These are phyloP conservation scores for Noccaea caerulescens DNA, from an alignment of 345 rosid genomes.

Conservation along the genomic window DNA sequence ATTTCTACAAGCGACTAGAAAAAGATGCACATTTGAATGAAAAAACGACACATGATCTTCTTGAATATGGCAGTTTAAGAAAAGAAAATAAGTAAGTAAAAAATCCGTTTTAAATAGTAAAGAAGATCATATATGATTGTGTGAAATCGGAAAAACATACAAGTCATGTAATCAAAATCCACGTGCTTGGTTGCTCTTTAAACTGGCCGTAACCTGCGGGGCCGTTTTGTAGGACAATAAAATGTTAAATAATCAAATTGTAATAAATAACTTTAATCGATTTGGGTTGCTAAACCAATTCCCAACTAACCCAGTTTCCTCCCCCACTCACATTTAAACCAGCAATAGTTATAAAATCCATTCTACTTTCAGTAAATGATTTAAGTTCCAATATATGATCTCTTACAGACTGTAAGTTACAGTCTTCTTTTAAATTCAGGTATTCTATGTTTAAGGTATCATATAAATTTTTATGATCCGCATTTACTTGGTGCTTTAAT, in stretches of 20 bases:
- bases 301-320: neutral
- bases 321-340: too few species aligned
- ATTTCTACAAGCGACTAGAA: neutral
- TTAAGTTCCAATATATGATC: too few species aligned
- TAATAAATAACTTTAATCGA: neutral
- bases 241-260: neutral
- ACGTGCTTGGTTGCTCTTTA: conserved; percentile 33
- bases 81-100: neutral
- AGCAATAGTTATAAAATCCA: too few species aligned
- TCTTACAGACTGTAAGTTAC: too few species aligned
- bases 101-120: neutral
- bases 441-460: neutral
- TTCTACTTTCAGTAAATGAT: too few species aligned
- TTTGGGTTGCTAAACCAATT: conserved; percentile 13
- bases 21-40: neutral
- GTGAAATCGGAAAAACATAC: neutral
- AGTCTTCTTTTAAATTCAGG: too few species aligned
- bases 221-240: conserved; percentile 5
- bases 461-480: neutral
- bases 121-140: conserved; percentile 5
- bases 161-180: conserved; percentile 20
- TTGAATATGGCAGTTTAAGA: conserved; percentile 4
- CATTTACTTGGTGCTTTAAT: too few species aligned
- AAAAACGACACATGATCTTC: neutral
- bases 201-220: conserved; percentile 30